A percentile compares a stretch with the other conserved stretches of the same genome.
Evolutionary conservation across 2,329 filamentous ascomycete species (phyloP).

Genomic region (Geoglossum cookeanum): DNA sequence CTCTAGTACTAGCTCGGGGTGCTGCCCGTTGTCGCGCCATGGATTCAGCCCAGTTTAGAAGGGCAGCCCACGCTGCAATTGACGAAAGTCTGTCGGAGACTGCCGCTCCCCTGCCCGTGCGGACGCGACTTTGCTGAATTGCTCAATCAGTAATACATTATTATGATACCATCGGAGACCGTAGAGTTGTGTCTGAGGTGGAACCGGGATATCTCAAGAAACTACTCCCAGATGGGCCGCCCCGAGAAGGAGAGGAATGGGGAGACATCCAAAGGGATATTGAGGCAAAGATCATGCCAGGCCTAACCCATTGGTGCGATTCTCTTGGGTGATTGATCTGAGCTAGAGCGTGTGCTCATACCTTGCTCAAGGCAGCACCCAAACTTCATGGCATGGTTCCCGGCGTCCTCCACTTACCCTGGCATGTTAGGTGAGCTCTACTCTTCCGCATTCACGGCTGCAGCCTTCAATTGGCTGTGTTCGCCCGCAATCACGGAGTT

Average conservation of each 20-base stretch:
- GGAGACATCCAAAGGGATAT: constrained; percentile 65
- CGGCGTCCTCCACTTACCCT: constrained; percentile 63
- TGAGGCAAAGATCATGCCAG: constrained; percentile 70
- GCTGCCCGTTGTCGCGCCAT: constrained; percentile 26
- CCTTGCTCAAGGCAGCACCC: constrained; percentile 46
- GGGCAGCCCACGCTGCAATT: constrained; percentile 57
- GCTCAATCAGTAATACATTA: constrained; percentile 53
- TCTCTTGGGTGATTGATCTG: not conserved
- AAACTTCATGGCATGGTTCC: constrained; percentile 93
- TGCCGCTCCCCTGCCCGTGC: not conserved
- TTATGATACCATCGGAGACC: constrained; percentile 53
- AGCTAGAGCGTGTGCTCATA: constrained; percentile 2
- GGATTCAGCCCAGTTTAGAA: constrained; percentile 61
- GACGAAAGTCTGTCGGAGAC: constrained; percentile 51
- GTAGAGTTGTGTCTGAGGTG: constrained; percentile 57
- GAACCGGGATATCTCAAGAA: constrained; percentile 71
- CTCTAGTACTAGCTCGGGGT: not conserved
- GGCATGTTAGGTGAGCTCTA: constrained; percentile 86
- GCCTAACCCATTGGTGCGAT: constrained; percentile 64
- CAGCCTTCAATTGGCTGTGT: constrained; percentile 95
- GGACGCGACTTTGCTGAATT: not conserved
- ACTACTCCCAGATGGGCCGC: constrained; percentile 50
- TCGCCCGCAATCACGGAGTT: constrained; percentile 82
- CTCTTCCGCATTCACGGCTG: constrained; percentile 68
- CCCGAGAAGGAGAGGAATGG: constrained; percentile 53